Conservation (phyloP, 2,329 filamentous ascomycete genomes). For the Colletotrichum coccodes region DNA sequence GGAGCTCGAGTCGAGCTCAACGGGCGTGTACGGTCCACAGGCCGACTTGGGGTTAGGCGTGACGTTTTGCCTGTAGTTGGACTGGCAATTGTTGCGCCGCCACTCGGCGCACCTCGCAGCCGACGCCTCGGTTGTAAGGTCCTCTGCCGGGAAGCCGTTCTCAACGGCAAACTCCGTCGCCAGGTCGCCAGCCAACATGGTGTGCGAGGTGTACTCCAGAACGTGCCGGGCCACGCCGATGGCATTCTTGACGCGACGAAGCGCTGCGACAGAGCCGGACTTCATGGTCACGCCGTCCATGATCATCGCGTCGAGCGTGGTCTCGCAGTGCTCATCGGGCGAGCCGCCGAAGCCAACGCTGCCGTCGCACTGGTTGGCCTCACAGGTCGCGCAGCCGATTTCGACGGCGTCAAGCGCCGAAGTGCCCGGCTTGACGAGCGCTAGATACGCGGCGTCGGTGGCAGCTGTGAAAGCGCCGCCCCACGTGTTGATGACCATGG, state of each 20-base stretch:
- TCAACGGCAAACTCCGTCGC: slow-evolving; percentile 63
- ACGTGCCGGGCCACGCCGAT: slow-evolving; percentile 61
- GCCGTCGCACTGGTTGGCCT: slow-evolving; percentile 62
- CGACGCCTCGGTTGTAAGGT: slow-evolving; percentile 54
- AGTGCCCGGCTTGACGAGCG: slow-evolving; percentile 42
- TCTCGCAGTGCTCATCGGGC: slow-evolving; percentile 66
- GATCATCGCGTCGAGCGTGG: slow-evolving; percentile 68
- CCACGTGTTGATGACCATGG: slow-evolving; percentile 66
- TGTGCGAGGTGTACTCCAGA: slow-evolving; percentile 61
- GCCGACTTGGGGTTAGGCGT: slow-evolving; percentile 50
- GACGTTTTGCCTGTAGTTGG: slow-evolving; percentile 61
- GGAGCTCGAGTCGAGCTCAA: slow-evolving; percentile 36
- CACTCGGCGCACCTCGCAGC: slow-evolving; percentile 52
- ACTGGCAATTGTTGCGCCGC: slow-evolving; percentile 54
- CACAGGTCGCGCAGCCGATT: slow-evolving; percentile 61
- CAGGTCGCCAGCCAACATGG: slow-evolving; percentile 61
- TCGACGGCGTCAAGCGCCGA: slow-evolving; percentile 62
- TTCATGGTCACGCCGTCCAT: slow-evolving; percentile 66
- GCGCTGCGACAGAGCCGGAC: slow-evolving; percentile 61
- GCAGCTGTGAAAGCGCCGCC: slow-evolving; percentile 61
- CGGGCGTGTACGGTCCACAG: slow-evolving; percentile 60
- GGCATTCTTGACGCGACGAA: slow-evolving; percentile 59
- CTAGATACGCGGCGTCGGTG: slow-evolving; percentile 59
- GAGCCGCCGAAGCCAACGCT: slow-evolving; percentile 66
- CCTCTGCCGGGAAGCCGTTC: slow-evolving; percentile 59